These are phyloP conservation scores for Suhomyces bokatorum DNA, from an alignment of 1,139 yeast species.

Conservation along the genomic window DNA sequence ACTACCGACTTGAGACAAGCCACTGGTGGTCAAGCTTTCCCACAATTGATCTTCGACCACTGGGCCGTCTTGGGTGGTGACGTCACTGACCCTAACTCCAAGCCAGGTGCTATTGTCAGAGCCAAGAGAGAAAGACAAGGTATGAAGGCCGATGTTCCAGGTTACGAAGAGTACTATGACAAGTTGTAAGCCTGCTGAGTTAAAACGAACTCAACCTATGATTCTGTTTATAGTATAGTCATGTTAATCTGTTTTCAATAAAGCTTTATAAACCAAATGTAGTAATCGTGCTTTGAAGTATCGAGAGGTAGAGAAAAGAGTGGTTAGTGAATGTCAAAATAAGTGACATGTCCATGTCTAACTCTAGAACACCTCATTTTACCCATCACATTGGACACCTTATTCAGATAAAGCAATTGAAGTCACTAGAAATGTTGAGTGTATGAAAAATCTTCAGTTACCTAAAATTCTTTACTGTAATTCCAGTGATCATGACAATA, in stretches of 20 bases:
- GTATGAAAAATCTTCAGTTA: too few species aligned
- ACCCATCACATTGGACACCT: too few species aligned
- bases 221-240: constrained; percentile 14
- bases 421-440: too few species aligned
- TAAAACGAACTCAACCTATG: constrained; percentile 1
- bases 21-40: constrained; percentile 99
- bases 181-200: constrained; percentile 66
- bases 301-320: too few species aligned
- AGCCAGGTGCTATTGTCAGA: constrained; percentile 91
- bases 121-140: constrained; percentile 97
- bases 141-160: constrained; percentile 96
- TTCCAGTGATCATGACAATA: too few species aligned
- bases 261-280: constrained; percentile 2
- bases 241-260: constrained; percentile 11
- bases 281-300: not conserved
- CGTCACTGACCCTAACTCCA: constrained; percentile 87
- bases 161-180: constrained; percentile 99
- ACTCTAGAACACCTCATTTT: too few species aligned
- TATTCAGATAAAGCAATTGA: too few species aligned
- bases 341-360: too few species aligned
- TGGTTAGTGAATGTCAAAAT: too few species aligned
- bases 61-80: constrained; percentile 92
- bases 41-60: constrained; percentile 99
- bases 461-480: too few species aligned
- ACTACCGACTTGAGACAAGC: constrained; percentile 99